Percentiles rank a stretch among this genome's conserved stretches.
phyloP scores from a whole-genome alignment of 1,284 basidiomycete genomes.

The Sporisorium graminicola region DNA sequence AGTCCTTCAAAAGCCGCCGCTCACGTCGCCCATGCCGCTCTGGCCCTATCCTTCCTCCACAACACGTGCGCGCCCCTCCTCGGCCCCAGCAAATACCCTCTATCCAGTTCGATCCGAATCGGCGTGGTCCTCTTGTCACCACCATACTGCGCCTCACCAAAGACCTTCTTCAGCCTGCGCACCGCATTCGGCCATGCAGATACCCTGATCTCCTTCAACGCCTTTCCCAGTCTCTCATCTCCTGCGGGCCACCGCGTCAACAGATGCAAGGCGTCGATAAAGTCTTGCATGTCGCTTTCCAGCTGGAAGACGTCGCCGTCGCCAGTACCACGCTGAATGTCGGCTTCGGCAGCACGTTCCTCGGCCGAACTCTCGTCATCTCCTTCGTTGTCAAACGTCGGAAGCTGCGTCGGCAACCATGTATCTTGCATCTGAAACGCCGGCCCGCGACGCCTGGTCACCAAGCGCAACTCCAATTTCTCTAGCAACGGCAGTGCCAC shows the following conservation, averaged over 20 bases:
- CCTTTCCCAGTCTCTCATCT: slow-evolving; percentile 24
- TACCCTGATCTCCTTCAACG: slow-evolving; percentile 33
- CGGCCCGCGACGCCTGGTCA: slow-evolving; percentile 30
- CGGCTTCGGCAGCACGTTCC: slow-evolving; percentile 18
- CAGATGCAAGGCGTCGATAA: slow-evolving; percentile 36
- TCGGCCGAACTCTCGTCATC: slow-evolving; percentile 8
- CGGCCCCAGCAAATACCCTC: slow-evolving; percentile 43
- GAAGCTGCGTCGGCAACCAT: slow-evolving; percentile 32
- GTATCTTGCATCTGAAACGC: slow-evolving; percentile 35
- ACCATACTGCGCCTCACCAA: slow-evolving; percentile 2
- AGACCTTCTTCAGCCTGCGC: slow-evolving; percentile 16
- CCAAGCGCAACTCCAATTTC: slow-evolving; percentile 47
- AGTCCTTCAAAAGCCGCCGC: background rate
- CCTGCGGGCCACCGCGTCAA: slow-evolving; percentile 33
- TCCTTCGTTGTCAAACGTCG: slow-evolving; percentile 20
- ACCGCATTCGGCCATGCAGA: slow-evolving; percentile 46
- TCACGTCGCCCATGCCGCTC: slow-evolving; percentile 36
- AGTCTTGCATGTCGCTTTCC: slow-evolving; percentile 43
- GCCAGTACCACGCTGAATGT: slow-evolving; percentile 7
- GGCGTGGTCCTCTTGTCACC: slow-evolving; percentile 1
- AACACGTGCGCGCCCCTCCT: slow-evolving; percentile 46
- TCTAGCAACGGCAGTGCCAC: slow-evolving; percentile 39
- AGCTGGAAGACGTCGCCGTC: slow-evolving; percentile 31
- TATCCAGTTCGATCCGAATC: slow-evolving; percentile 30
- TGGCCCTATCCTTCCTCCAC: slow-evolving; percentile 43